A percentile compares a stretch with the other conserved stretches of the same genome.
phyloP scores from a whole-genome alignment of 2,329 filamentous ascomycete genomes.

The Neoascochyta sp. region DNA sequence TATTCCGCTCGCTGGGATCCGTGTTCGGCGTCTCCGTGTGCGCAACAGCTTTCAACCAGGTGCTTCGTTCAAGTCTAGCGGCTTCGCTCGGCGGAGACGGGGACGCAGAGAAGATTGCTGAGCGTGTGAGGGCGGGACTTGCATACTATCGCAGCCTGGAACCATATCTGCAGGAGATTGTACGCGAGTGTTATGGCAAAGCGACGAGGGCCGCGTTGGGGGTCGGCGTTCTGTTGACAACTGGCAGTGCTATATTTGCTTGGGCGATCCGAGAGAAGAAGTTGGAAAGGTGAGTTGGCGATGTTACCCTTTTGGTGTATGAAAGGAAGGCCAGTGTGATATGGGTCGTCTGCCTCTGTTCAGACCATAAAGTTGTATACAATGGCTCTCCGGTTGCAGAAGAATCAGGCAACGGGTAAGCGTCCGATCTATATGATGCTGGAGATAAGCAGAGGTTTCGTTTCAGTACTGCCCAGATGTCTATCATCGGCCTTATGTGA shows the following conservation, averaged over 20 bases:
- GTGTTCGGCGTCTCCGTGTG: conserved; percentile 66
- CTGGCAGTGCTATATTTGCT: conserved; percentile 46
- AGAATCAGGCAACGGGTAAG: no score
- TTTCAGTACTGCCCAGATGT: no score
- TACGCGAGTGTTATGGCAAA: conserved; percentile 63
- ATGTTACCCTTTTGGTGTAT: neutral
- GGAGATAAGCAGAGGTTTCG: no score
- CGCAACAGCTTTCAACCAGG: conserved; percentile 68
- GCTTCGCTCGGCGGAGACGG: conserved; percentile 53
- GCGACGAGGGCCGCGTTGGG: conserved; percentile 52
- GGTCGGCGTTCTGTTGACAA: conserved; percentile 50
- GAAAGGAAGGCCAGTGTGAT: no score
- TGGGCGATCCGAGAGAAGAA: conserved; percentile 47
- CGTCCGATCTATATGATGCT: no score
- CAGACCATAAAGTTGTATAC: no score
- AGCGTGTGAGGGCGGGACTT: conserved; percentile 65
- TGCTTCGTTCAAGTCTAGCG: conserved; percentile 56
- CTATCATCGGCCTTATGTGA: no score
- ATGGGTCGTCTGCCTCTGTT: no score
- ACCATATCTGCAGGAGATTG: conserved; percentile 55
- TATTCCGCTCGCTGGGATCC: conserved; percentile 70
- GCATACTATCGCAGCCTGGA: conserved; percentile 65
- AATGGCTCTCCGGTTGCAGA: no score
- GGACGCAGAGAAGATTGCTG: conserved; percentile 63
- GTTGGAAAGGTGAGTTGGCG: conserved; percentile 16